A percentile compares a stretch with the other conserved stretches of the same genome.
Conservation (phyloP, 2,329 filamentous ascomycete genomes). For the Botryotinia convoluta region DNA sequence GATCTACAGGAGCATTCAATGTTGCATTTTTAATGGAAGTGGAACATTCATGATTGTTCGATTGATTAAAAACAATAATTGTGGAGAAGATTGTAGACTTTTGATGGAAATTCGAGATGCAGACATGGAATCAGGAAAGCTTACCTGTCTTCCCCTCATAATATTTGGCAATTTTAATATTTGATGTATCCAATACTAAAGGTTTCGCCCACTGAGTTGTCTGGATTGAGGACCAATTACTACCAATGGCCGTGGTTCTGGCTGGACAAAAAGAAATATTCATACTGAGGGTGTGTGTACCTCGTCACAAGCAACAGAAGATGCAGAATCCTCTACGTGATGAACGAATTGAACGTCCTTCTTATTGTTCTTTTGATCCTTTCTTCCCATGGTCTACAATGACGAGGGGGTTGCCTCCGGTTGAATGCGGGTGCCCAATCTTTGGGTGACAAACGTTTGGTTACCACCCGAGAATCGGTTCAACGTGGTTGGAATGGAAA, state of each 20-base stretch:
- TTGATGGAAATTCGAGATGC: not conserved
- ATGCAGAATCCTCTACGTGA: conserved; percentile 21
- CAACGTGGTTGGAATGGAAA: conserved; percentile 6
- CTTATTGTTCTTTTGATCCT: conserved; percentile 29
- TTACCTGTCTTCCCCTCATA: conserved; percentile 14
- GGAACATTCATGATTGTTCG: not conserved
- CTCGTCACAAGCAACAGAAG: conserved; percentile 27
- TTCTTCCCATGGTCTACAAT: conserved; percentile 17
- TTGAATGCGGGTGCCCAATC: conserved; percentile 36
- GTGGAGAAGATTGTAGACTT: not conserved
- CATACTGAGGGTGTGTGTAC: conserved; percentile 31
- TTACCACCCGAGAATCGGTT: conserved; percentile 11
- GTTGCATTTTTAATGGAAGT: conserved; percentile 2
- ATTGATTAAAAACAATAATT: not conserved
- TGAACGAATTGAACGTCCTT: conserved; percentile 28
- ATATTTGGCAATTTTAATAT: conserved; percentile 22
- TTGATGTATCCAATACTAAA: conserved; percentile 25
- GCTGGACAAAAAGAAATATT: conserved; percentile 38
- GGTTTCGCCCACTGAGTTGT: conserved; percentile 15
- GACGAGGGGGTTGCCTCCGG: conserved; percentile 27
- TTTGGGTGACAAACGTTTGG: conserved; percentile 15
- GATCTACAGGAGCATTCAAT: not conserved
- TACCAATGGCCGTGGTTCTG: conserved; percentile 25
- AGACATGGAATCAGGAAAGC: conserved; percentile 9
- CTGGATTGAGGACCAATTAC: conserved; percentile 28